A percentile compares a stretch with the other conserved stretches of the same genome.
These are phyloP conservation scores for Ganoderma resinaceum DNA, from an alignment of 1,284 basidiomycete genomes.

Conservation along the genomic window DNA sequence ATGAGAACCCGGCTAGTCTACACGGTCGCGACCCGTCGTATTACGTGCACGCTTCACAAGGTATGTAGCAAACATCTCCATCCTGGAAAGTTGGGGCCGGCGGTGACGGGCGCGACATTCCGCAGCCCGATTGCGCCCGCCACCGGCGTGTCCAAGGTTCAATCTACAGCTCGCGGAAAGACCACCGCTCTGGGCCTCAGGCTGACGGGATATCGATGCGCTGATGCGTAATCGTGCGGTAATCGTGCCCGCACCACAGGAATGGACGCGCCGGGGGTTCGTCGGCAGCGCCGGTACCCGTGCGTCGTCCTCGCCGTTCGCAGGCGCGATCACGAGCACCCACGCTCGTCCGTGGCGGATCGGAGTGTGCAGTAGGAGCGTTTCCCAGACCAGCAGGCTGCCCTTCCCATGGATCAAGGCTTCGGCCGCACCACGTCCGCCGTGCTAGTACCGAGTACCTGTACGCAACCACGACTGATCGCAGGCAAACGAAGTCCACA, in stretches of 20 bases:
- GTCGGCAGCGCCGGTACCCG: neutral
- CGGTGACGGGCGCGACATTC: neutral
- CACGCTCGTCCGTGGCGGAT: constrained; percentile 8
- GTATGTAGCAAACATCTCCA: neutral
- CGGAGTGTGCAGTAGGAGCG: constrained; percentile 1
- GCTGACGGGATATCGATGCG: neutral
- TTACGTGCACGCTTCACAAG: neutral
- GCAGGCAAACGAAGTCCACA: neutral
- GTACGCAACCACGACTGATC: neutral
- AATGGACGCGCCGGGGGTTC: neutral
- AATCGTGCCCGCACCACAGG: neutral
- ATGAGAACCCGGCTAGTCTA: neutral
- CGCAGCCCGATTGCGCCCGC: neutral
- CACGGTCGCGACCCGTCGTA: neutral
- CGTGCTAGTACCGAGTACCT: neutral
- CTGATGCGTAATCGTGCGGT: neutral
- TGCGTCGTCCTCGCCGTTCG: neutral
- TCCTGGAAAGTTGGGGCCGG: neutral
- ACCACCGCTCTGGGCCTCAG: neutral
- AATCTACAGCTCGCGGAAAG: neutral
- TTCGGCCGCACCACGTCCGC: neutral
- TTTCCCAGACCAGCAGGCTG: neutral
- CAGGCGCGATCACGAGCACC: constrained; percentile 6
- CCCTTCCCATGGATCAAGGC: neutral
- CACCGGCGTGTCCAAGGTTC: neutral